Conservation (phyloP, 495 filamentous ascomycete species). For the Penicillium waksmanii region DNA sequence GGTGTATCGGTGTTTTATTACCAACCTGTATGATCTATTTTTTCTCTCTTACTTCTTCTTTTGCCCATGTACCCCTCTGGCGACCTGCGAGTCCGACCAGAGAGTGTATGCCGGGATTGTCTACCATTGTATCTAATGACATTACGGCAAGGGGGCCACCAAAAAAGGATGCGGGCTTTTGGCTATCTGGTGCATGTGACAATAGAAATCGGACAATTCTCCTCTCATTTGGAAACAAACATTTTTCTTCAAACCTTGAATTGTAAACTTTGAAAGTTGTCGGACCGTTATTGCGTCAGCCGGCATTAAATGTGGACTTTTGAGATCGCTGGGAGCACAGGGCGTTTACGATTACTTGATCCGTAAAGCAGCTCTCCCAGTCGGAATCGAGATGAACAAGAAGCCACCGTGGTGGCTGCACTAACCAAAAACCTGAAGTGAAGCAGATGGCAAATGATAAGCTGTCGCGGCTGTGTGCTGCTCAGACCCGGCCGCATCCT, state of each 20-base stretch:
- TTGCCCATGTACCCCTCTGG: slow-evolving; percentile 40
- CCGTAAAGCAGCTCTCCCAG: not conserved
- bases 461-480: slow-evolving; percentile 14
- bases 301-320: not conserved
- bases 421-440: not conserved
- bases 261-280: not conserved
- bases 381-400: not conserved
- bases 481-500: slow-evolving; percentile 21
- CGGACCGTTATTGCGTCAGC: slow-evolving; percentile 15
- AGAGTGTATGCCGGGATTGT: slow-evolving; percentile 37
- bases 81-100: slow-evolving; percentile 7
- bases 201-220: slow-evolving; percentile 54
- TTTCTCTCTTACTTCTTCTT: slow-evolving; percentile 29
- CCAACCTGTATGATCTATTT: slow-evolving; percentile 35
- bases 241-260: slow-evolving; percentile 11
- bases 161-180: slow-evolving; percentile 45
- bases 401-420: not conserved
- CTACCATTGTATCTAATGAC: slow-evolving; percentile 53
- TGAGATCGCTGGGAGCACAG: slow-evolving; percentile 6
- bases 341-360: slow-evolving; percentile 7
- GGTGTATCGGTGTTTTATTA: slow-evolving; percentile 47
- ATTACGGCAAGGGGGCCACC: slow-evolving; percentile 48
- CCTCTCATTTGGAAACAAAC: slow-evolving; percentile 42
- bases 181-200: slow-evolving; percentile 48
- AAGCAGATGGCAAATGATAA: slow-evolving; percentile 14